Conservation (phyloP, 768 basidiomycete species). For the Gloeophyllum trabeum region DNA sequence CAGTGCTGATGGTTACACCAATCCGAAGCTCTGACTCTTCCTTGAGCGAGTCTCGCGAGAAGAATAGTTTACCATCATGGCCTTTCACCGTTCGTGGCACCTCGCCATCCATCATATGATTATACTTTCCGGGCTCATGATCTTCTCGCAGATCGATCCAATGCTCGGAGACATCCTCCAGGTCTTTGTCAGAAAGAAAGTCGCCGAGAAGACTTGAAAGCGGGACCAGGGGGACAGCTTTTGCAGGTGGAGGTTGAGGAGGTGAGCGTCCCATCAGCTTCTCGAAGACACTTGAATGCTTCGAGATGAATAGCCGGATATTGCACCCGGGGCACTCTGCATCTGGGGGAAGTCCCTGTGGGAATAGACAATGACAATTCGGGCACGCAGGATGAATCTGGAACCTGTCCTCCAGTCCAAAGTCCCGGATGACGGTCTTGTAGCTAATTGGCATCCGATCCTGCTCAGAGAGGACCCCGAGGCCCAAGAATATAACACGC, state of each 20-base stretch:
- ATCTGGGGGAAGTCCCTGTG: background rate
- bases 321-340: background rate
- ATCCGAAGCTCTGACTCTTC: background rate
- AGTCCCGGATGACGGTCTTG: background rate
- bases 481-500: constrained; percentile 5
- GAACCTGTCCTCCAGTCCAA: background rate
- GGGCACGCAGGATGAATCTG: background rate
- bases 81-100: background rate
- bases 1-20: background rate
- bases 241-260: background rate
- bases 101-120: background rate
- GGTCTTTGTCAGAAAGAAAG: background rate
- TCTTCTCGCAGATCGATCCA: background rate
- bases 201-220: background rate
- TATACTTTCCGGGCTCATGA: background rate
- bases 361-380: background rate
- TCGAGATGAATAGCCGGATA: background rate
- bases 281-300: background rate
- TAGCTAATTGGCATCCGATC: background rate
- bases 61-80: constrained; percentile 1
- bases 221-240: background rate
- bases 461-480: background rate
- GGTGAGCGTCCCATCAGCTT: background rate
- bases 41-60: background rate
- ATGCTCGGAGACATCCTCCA: background rate